phyloP scores from a whole-genome alignment of 371 early-diverging fungal species.

The Phascolomyces articulosus region DNA sequence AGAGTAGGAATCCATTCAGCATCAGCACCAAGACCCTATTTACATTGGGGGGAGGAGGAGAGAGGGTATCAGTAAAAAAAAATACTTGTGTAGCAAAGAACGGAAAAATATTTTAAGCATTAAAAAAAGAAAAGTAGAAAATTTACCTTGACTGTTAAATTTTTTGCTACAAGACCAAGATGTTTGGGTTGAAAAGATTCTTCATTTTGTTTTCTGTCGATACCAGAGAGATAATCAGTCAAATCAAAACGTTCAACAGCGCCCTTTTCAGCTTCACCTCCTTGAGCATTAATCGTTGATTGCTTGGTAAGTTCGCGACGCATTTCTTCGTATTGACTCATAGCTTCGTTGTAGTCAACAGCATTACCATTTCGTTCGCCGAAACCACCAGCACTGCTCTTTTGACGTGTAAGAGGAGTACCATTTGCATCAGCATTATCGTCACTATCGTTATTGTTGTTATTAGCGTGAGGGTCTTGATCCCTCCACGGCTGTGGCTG shows the following conservation, averaged over 20 bases:
- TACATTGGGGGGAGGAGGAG: no score
- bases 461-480: not conserved
- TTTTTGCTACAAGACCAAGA: conserved; percentile 50
- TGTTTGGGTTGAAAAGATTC: conserved; percentile 47
- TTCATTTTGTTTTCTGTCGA: conserved; percentile 15
- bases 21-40: conserved; percentile 31
- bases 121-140: no score
- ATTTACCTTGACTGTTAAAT: conserved; percentile 40
- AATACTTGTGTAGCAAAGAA: no score
- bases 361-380: conserved; percentile 50
- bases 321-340: conserved; percentile 46
- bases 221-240: conserved; percentile 21
- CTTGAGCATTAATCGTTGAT: conserved; percentile 29
- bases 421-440: conserved; percentile 2
- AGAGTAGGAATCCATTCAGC: conserved; percentile 25
- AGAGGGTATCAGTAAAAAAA: no score
- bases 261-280: conserved; percentile 26
- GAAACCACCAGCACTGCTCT: conserved; percentile 26
- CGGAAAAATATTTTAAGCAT: not conserved
- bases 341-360: conserved; percentile 48
- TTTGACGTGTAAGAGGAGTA: conserved; percentile 12
- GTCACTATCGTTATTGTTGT: conserved; percentile 11
- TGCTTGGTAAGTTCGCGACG: conserved; percentile 49
- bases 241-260: conserved; percentile 21
- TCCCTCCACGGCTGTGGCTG: conserved; percentile 17